These are phyloP conservation scores for Kwoniella mangroviensis DNA, from an alignment of 768 basidiomycete species.

Conservation along the genomic window DNA sequence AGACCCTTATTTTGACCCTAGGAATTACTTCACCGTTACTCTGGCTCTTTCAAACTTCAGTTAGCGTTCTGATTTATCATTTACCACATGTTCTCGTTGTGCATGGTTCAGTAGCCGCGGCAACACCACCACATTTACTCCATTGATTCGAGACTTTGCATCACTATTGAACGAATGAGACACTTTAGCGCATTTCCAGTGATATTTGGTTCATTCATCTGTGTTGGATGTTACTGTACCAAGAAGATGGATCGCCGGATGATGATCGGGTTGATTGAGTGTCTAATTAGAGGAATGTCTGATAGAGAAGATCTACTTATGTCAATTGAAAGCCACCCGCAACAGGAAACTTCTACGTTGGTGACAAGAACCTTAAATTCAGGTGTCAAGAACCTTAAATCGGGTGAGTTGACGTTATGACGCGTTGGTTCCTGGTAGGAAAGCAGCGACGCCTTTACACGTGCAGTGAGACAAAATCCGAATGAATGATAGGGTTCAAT, in stretches of 20 bases:
- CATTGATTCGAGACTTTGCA: conserved; percentile 3
- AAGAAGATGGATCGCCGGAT: not conserved
- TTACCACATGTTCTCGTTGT: not conserved
- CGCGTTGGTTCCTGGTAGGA: not conserved
- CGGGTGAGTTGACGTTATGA: conserved; percentile 9
- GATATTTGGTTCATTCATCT: not conserved
- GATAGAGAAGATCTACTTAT: not conserved
- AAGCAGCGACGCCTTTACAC: not conserved
- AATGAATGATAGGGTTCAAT: not conserved
- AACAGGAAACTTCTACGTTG: conserved; percentile 3
- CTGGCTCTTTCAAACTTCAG: conserved; percentile 1
- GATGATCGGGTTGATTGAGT: not conserved
- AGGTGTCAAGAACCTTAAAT: conserved; percentile 4
- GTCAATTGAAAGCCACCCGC: not conserved
- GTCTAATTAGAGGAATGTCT: not conserved
- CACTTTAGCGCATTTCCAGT: conserved; percentile 13
- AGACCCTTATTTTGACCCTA: not conserved
- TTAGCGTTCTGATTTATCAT: no score
- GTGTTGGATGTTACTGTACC: conserved; percentile 6
- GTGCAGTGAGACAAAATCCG: conserved; percentile 6
- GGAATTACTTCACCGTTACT: conserved; percentile 26
- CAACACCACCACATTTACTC: not conserved
- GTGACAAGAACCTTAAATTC: not conserved
- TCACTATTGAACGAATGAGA: not conserved
- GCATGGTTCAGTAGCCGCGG: not conserved